Base-by-base conservation (phyloP, 768 basidiomycete genomes). In the Mycena floridula region DNA sequence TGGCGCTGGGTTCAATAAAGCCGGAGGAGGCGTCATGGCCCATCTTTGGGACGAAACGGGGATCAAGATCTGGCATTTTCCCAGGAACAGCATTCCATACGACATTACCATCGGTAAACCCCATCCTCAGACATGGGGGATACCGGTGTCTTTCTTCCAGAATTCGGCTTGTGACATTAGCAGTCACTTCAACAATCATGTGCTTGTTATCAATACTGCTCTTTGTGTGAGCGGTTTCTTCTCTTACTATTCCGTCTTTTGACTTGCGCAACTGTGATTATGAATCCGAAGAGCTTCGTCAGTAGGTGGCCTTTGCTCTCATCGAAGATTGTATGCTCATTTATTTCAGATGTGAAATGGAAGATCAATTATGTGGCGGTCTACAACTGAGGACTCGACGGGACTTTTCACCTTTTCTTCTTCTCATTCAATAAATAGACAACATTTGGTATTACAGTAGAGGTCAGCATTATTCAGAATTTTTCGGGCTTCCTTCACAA, bases 261-360 rank as follows among this genome's bases (percentile, higher is more conserved):
- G 6, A 71, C 69, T 4, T 79, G 77, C 45, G 57, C 62, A 1
- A 50, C 68, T 8, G 67, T 67, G 23, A 75, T 84, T 36, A 65
- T 72, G 15, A 67, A 85, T 55, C 73, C 80, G 15, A 63, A 54
- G 18, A 85, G 81, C 62, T 85, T 77, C 58, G 23, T 49, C 20
- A 43, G 64, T 72, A 38, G 47, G 67, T 36, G n/a, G 8, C 25
- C n/a, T 42, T 32, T 46, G 27, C 35, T 25, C 11, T 11, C 26
- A 15, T 26, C 43, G 21, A n/a, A n/a, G 37, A 37, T 45, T 47
- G 23, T 43, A 42, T 38, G 27, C 37, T 27, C n/a, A 7, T n/a
- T 40, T 13, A n/a, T n/a, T 24, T 12, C 45, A 73, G 71, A 63
- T 49, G 72, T 72, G 6, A 48, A 65, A 48, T 74, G 71, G 71